Percentiles rank a stretch among this genome's conserved stretches.
These are phyloP conservation scores for Parascedosporium putredinis DNA, from an alignment of 2,329 filamentous ascomycete genomes.

Conservation along the genomic window DNA sequence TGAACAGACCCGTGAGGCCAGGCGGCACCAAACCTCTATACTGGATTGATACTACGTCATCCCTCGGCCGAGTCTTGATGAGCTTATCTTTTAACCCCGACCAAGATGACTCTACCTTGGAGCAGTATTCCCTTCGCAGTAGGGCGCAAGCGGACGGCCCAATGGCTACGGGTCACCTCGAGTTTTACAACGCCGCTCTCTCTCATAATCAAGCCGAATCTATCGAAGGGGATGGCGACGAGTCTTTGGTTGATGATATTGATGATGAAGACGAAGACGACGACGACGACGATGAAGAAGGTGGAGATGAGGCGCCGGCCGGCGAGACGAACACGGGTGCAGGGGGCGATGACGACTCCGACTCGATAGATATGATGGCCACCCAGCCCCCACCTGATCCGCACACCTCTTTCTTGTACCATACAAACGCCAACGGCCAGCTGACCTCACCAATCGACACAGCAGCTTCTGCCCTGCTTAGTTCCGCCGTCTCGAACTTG, in stretches of 20 bases:
- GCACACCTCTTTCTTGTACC: neutral
- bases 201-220: neutral
- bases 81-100: neutral
- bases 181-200: neutral
- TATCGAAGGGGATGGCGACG: constrained; percentile 7
- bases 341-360: neutral
- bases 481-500: no score
- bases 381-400: neutral
- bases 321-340: neutral
- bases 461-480: no score
- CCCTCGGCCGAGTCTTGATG: neutral
- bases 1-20: neutral
- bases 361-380: neutral
- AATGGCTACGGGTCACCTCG: neutral
- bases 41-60: neutral
- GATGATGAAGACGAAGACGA: constrained; percentile 5
- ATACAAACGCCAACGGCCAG: no score
- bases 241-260: constrained; percentile 6
- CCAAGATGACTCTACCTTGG: neutral
- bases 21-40: neutral
- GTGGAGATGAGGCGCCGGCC: neutral
- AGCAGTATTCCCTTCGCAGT: neutral
- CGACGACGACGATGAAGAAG: neutral
- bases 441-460: no score
- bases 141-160: neutral